Conservation (phyloP, 352 stramenopile genomes). For the Globisporangium mamillatum region DNA sequence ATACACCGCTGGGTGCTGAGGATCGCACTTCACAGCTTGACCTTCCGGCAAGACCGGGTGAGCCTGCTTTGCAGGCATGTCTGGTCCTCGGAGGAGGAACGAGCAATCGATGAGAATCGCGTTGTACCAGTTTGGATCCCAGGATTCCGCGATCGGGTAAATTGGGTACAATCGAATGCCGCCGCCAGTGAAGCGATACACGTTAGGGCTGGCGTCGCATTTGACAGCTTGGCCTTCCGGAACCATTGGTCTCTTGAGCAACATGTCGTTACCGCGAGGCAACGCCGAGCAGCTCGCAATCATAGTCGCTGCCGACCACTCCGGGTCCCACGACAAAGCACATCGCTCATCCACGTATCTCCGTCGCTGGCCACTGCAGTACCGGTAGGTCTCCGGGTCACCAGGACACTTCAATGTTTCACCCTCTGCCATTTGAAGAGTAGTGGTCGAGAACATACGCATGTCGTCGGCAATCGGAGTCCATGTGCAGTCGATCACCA, state of each 20-base stretch:
- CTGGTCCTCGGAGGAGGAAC: background rate
- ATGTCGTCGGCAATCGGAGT: slow-evolving; percentile 18
- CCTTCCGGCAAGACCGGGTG: slow-evolving; percentile 2
- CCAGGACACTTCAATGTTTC: slow-evolving; percentile 13
- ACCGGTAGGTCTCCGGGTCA: slow-evolving; percentile 5
- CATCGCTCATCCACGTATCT: slow-evolving; percentile 16
- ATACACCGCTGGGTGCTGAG: slow-evolving; percentile 11
- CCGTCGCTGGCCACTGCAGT: slow-evolving; percentile 6
- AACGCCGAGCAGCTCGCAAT: slow-evolving; percentile 15
- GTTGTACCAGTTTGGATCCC: slow-evolving; percentile 15
- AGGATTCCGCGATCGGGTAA: slow-evolving; percentile 9
- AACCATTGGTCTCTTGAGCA: slow-evolving; percentile 12
- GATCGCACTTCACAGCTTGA: slow-evolving; percentile 3
- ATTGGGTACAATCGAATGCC: slow-evolving; percentile 11
- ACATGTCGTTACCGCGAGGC: slow-evolving; percentile 17
- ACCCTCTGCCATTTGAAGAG: slow-evolving; percentile 1
- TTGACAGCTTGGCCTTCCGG: slow-evolving; percentile 22
- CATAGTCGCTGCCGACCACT: slow-evolving; percentile 6
- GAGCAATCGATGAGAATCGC: slow-evolving; percentile 1
- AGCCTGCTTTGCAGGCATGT: background rate
- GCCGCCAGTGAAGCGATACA: slow-evolving; percentile 15
- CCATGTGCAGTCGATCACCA: slow-evolving; percentile 19
- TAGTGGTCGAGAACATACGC: slow-evolving; percentile 16
- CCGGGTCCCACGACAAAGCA: slow-evolving; percentile 23
- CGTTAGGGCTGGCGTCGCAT: background rate